Conservation (phyloP, 805 yeast species). For the Starmerella sirachaensis region DNA sequence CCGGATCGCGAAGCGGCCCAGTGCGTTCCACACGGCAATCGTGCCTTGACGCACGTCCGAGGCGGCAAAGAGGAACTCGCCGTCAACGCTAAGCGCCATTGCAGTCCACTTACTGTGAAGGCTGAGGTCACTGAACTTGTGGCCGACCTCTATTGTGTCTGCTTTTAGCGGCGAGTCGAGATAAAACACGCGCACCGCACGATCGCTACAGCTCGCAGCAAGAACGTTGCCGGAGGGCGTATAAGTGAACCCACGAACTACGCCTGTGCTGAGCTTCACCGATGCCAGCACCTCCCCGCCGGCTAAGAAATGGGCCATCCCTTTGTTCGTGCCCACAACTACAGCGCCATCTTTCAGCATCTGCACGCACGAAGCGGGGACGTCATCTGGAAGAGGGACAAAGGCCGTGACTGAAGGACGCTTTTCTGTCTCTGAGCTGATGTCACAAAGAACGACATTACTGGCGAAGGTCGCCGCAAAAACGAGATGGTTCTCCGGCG, state of each 20-base stretch:
- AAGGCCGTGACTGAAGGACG: not conserved
- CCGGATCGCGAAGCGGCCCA: slow-evolving; percentile 4
- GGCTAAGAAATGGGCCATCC: slow-evolving; percentile 7
- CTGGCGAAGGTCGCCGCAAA: slow-evolving; percentile 2
- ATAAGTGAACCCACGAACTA: slow-evolving; percentile 7
- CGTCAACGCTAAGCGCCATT: slow-evolving; percentile 11
- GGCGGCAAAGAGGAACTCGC: slow-evolving; percentile 17
- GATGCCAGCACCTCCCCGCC: not conserved
- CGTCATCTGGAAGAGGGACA: slow-evolving; percentile 5
- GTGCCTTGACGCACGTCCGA: slow-evolving; percentile 10
- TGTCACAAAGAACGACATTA: not conserved
- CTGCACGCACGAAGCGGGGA: slow-evolving; percentile 1
- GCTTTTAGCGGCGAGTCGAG: slow-evolving; percentile 3
- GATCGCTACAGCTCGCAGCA: slow-evolving; percentile 14
- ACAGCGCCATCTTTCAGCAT: slow-evolving; percentile 1
- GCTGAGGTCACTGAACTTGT: slow-evolving; percentile 11
- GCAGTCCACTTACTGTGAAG: slow-evolving; percentile 11
- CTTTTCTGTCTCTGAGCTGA: not conserved
- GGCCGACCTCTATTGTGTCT: slow-evolving; percentile 5
- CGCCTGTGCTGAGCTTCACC: slow-evolving; percentile 6
- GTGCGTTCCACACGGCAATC: slow-evolving; percentile 14
- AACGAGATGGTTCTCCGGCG: not conserved
- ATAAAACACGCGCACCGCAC: slow-evolving; percentile 12
- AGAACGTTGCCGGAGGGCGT: slow-evolving; percentile 3
- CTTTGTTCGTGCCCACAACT: slow-evolving; percentile 12